Base-by-base conservation (phyloP, 2,329 filamentous ascomycete genomes). In the Paramyrothecium roridum region DNA sequence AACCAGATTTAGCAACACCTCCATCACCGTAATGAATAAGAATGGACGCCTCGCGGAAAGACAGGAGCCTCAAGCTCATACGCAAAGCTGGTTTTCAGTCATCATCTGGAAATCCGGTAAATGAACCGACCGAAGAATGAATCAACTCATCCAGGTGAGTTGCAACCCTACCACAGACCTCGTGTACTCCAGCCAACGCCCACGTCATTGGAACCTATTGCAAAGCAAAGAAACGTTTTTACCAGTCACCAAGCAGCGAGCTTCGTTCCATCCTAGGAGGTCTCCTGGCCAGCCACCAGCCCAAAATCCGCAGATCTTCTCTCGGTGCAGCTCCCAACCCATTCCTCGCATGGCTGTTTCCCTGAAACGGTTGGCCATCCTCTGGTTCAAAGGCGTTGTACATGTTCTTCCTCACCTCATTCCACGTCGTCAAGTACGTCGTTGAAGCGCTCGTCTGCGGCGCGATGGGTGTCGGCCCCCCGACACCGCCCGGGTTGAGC, bases 371-470 rank as follows among this genome's bases (percentile, higher is more conserved):
- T 13, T 43, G 37, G 7, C 37, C 37, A 16, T 43, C n/a, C 37
- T 43, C 37, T 6, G 26, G 26, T 6, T 52, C 43, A 3, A 65
- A 53, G 0, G 58, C 59, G 2, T 55, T 54, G 23, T 56, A 56
- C 34, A 65, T 65, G 8, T 64, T 57, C 13, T 22, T 10, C 34
- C 59, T 57, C 1, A 61, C 52, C 2, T 62, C 57, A 6, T 20
- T 34, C 64, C 65, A 65, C 6, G 57, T 56, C 2, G 62, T 46
- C 53, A 55, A 46, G 30, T 43, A 48, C n/a, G 52, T 48, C 11
- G 50, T 53, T 53, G 52, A 22, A 10, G 26, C 23, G 30, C 19
- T 13, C 54, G 47, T 16, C 45, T 26, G 51, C 54, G 37, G 37
- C 3, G 20, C 50, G 13, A 53, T 49, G 34, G 48, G 47, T 13